A percentile compares a stretch with the other conserved stretches of the same genome.
Conservation (phyloP, 768 basidiomycete species). For the Mycena vitilis region DNA sequence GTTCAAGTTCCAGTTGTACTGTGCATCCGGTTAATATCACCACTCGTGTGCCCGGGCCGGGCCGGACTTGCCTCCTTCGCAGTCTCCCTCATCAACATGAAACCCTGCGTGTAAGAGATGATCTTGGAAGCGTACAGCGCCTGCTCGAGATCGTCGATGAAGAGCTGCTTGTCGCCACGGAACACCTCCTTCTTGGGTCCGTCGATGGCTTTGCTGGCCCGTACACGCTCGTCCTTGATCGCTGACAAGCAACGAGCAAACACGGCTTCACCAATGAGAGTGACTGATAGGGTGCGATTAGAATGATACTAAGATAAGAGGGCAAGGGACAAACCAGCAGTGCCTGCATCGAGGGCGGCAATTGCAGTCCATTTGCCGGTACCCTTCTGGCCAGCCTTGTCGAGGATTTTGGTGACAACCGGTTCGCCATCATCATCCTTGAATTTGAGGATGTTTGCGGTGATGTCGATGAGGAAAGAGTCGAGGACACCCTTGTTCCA, state of each 20-base stretch:
- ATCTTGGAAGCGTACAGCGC: constrained; percentile 99
- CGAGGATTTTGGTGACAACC: constrained; percentile 93
- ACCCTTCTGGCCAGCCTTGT: constrained; percentile 98
- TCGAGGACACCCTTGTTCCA: constrained; percentile 99
- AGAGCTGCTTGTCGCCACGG: constrained; percentile 97
- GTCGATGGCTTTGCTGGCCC: constrained; percentile 90
- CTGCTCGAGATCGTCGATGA: constrained; percentile 99
- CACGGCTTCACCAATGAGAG: constrained; percentile 98
- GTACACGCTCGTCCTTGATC: constrained; percentile 94
- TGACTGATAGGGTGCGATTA: constrained; percentile 66
- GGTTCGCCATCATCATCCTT: constrained; percentile 96
- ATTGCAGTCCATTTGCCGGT: constrained; percentile 99
- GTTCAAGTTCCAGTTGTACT: constrained; percentile 93
- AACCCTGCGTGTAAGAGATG: constrained; percentile 99
- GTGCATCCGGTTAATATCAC: background rate
- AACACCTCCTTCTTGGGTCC: constrained; percentile 94
- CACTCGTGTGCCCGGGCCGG: background rate
- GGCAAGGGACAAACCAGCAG: constrained; percentile 66
- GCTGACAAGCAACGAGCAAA: constrained; percentile 98
- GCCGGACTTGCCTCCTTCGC: constrained; percentile 80
- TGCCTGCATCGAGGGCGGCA: constrained; percentile 93
- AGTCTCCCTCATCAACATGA: constrained; percentile 99
- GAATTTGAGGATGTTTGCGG: constrained; percentile 95
- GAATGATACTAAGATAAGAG: constrained; percentile 21
- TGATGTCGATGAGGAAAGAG: constrained; percentile 99